Conservation (phyloP, 495 filamentous ascomycete genomes). For the Neurospora sp. region DNA sequence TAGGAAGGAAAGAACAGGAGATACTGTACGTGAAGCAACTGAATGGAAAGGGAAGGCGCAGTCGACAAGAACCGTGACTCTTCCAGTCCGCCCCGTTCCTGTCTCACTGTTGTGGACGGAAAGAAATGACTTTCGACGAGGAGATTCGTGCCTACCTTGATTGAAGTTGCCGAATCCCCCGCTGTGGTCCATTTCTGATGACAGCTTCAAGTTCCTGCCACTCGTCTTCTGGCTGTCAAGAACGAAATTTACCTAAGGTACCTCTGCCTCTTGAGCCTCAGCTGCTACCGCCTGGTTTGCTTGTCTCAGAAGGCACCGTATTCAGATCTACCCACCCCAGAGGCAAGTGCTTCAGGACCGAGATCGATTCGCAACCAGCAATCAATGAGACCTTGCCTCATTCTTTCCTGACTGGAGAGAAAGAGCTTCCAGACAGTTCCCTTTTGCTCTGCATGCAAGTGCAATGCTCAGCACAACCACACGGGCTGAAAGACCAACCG, state of each 20-base stretch:
- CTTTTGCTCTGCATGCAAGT: neutral
- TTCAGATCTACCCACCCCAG: neutral
- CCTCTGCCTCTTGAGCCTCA: neutral
- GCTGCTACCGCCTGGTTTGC: neutral
- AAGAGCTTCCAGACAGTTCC: neutral
- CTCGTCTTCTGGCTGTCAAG: neutral
- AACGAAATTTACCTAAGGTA: neutral
- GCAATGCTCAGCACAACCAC: neutral
- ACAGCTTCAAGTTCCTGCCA: neutral
- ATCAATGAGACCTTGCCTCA: neutral
- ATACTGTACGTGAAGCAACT: neutral
- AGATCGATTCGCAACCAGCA: neutral
- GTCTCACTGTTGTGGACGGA: neutral
- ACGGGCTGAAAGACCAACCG: neutral
- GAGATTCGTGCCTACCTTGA: neutral
- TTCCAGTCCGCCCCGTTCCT: neutral
- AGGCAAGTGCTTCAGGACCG: neutral
- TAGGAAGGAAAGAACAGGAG: neutral
- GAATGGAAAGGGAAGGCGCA: neutral
- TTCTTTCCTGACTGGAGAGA: neutral
- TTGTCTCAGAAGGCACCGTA: neutral
- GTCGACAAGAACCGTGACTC: no score
- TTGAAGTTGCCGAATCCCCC: neutral
- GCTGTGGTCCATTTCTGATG: neutral
- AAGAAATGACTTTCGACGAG: neutral